Conservation (phyloP, 805 yeast species). For the Candida silvatica region DNA sequence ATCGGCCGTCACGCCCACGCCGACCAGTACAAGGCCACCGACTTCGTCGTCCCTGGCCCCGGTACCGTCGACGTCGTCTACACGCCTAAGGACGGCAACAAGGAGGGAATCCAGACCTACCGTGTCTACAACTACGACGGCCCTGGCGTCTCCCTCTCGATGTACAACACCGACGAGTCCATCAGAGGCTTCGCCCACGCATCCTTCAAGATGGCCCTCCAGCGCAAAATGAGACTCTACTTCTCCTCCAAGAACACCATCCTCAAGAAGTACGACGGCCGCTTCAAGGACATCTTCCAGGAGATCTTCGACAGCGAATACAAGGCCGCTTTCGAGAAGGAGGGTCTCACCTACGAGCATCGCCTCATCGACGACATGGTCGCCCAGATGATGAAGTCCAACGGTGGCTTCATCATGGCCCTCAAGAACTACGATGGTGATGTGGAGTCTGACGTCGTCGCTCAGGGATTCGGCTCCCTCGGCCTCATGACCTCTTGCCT, state of each 20-base stretch:
- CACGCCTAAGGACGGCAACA: conserved; percentile 54
- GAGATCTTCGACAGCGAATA: conserved; percentile 53
- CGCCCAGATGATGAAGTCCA: conserved; percentile 80
- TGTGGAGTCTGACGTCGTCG: conserved; percentile 78
- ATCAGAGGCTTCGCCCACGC: conserved; percentile 73
- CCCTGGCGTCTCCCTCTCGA: conserved; percentile 69
- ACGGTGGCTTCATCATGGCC: conserved; percentile 76
- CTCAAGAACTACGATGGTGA: conserved; percentile 83
- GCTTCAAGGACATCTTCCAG: conserved; percentile 74
- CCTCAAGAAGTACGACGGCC: conserved; percentile 73
- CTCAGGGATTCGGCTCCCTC: conserved; percentile 80
- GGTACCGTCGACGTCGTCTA: conserved; percentile 61
- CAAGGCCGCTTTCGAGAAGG: conserved; percentile 45
- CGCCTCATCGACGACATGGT: conserved; percentile 84
- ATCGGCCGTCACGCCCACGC: conserved; percentile 85
- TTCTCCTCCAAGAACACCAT: conserved; percentile 76
- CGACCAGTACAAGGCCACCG: conserved; percentile 79
- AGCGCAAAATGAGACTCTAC: conserved; percentile 54
- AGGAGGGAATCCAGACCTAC: conserved; percentile 29
- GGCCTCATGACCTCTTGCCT: conserved; percentile 81
- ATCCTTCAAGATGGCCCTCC: conserved; percentile 66
- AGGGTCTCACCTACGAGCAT: conserved; percentile 68
- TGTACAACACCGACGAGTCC: conserved; percentile 79
- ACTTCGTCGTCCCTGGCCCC: conserved; percentile 54
- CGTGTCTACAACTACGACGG: conserved; percentile 57